These are phyloP conservation scores for Chloroidium sp. DNA, from an alignment of 163 green algal genomes.

Conservation along the genomic window DNA sequence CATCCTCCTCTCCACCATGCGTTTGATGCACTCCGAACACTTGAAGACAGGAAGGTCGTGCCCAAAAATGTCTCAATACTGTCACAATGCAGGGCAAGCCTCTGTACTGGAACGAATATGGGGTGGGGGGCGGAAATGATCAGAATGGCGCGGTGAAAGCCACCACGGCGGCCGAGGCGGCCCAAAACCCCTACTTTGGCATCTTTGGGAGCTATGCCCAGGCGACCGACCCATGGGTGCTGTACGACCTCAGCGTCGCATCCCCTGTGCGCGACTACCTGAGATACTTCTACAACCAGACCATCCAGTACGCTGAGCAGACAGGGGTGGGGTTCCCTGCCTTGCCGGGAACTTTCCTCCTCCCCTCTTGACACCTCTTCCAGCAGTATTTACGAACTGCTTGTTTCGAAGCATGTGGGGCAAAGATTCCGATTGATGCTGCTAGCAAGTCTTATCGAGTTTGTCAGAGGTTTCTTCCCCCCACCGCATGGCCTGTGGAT, in stretches of 20 bases:
- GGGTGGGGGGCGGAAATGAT: constrained; percentile 20
- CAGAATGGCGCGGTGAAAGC: constrained; percentile 14
- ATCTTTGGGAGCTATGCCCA: constrained; percentile 18
- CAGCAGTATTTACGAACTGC: too few species aligned
- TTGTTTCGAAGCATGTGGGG: too few species aligned
- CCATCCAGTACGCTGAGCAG: constrained; percentile 2
- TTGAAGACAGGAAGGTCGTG: neutral
- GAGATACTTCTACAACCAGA: constrained; percentile 23
- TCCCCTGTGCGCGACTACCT: constrained; percentile 5
- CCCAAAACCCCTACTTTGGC: constrained; percentile 27
- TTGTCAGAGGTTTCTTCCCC: too few species aligned
- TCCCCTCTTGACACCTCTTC: too few species aligned
- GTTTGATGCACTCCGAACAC: neutral
- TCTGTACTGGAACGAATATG: constrained; percentile 31
- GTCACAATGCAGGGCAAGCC: constrained; percentile 16
- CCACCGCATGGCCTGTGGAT: too few species aligned
- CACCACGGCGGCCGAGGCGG: constrained; percentile 19
- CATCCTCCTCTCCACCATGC: too few species aligned
- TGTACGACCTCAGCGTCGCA: constrained; percentile 10
- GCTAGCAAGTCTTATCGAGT: too few species aligned
- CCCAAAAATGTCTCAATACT: neutral
- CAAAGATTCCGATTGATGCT: too few species aligned
- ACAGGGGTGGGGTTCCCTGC: too few species aligned
- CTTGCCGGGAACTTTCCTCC: too few species aligned
- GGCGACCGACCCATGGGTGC: constrained; percentile 20